Evolutionary conservation across 2,329 filamentous ascomycete species (phyloP).

Genomic region (Fusarium buxicola): DNA sequence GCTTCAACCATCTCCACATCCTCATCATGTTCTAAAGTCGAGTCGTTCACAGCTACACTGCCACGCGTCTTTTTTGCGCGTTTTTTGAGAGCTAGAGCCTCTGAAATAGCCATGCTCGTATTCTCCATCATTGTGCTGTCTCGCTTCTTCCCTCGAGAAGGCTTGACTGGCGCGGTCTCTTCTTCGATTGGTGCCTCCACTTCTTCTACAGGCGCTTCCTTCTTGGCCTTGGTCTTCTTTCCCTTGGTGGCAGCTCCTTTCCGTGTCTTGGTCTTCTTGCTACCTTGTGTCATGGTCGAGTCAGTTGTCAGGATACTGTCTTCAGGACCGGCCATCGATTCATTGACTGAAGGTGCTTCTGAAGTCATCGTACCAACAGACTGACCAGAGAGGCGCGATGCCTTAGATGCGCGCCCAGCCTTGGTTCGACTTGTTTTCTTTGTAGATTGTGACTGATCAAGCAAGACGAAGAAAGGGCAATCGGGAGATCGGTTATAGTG

Average conservation of each 20-base stretch:
- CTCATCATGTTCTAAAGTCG: constrained; percentile 52
- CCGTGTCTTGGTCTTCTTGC: constrained; percentile 68
- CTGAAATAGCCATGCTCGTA: constrained; percentile 54
- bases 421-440: constrained; percentile 69
- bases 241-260: constrained; percentile 56
- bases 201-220: constrained; percentile 64
- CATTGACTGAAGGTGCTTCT: constrained; percentile 61
- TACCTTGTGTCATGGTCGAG: constrained; percentile 65
- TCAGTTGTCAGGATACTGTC: constrained; percentile 70
- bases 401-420: constrained; percentile 72
- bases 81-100: constrained; percentile 69
- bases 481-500: constrained; percentile 82
- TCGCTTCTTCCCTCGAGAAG: constrained; percentile 70
- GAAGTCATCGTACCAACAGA: constrained; percentile 64
- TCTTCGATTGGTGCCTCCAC: constrained; percentile 42
- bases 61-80: constrained; percentile 64
- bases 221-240: constrained; percentile 57
- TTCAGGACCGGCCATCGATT: constrained; percentile 62
- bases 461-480: constrained; percentile 85
- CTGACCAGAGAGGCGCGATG: constrained; percentile 72
- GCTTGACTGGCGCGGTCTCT: constrained; percentile 48
- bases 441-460: constrained; percentile 63
- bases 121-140: constrained; percentile 69
- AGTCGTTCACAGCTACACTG: constrained; percentile 58
- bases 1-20: constrained; percentile 57